A percentile compares a stretch with the other conserved stretches of the same genome.
Conservation (phyloP, 805 yeast genomes). For the Ogataea glucozyma region DNA sequence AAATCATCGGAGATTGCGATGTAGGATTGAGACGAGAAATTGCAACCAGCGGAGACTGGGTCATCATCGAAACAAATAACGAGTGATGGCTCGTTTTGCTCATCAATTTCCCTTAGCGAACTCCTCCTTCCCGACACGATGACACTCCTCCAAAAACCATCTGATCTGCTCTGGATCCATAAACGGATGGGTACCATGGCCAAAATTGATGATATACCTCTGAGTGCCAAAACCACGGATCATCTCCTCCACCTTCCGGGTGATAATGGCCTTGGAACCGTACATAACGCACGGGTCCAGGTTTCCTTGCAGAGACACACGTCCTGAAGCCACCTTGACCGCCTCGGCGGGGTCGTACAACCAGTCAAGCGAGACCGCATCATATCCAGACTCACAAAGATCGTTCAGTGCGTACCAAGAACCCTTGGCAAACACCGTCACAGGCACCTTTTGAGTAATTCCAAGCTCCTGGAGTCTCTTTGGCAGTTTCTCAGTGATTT, state of each 20-base stretch:
- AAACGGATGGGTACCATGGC: conserved; percentile 98
- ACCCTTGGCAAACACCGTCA: conserved; percentile 91
- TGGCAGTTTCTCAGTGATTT: conserved; percentile 72
- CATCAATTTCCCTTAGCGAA: conserved; percentile 1
- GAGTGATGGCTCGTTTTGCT: not conserved
- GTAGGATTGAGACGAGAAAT: too few species aligned
- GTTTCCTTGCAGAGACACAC: conserved; percentile 91
- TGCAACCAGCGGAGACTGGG: too few species aligned
- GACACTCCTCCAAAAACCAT: conserved; percentile 85
- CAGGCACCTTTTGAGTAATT: conserved; percentile 68
- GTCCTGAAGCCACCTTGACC: conserved; percentile 65
- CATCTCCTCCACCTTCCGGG: conserved; percentile 83
- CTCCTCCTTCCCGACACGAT: conserved; percentile 58
- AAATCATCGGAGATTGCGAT: too few species aligned
- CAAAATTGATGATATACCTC: conserved; percentile 89
- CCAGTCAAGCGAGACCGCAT: conserved; percentile 94
- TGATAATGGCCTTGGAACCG: conserved; percentile 80
- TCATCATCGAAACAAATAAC: not conserved
- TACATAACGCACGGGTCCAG: conserved; percentile 94
- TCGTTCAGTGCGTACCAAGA: conserved; percentile 96
- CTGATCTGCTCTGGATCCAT: conserved; percentile 91
- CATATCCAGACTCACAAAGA: conserved; percentile 77
- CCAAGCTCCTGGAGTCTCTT: conserved; percentile 70
- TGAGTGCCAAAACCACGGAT: conserved; percentile 85
- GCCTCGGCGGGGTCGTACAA: conserved; percentile 82